These are phyloP conservation scores for Nectriaceae sp. DNA, from an alignment of 2,329 filamentous ascomycete species.

Conservation along the genomic window DNA sequence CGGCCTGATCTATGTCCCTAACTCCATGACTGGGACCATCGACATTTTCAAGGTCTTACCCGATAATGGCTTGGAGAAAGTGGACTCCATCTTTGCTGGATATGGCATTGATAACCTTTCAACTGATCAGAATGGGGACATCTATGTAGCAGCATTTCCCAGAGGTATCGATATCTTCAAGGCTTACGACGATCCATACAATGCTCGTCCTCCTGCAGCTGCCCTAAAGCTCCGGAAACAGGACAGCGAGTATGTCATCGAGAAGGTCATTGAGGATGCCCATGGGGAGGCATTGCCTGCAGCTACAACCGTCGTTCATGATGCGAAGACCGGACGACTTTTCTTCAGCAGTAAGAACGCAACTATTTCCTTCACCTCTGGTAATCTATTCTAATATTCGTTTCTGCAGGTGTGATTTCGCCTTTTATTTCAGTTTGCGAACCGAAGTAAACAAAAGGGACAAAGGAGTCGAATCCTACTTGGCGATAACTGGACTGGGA, in stretches of 20 bases:
- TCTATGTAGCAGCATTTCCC: slow-evolving; percentile 21
- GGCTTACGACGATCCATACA: slow-evolving; percentile 16
- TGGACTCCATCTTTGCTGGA: slow-evolving; percentile 7
- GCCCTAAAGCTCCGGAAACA: slow-evolving; percentile 12
- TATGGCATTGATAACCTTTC: slow-evolving; percentile 25
- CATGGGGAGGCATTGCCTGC: slow-evolving; percentile 19
- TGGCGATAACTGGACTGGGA: too few species aligned
- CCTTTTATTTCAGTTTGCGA: slow-evolving; percentile 25
- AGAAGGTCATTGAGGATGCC: slow-evolving; percentile 25
- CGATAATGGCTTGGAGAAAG: slow-evolving; percentile 8
- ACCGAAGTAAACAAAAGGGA: too few species aligned
- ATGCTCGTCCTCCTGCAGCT: slow-evolving; percentile 7
- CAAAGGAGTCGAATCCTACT: too few species aligned
- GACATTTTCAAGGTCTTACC: slow-evolving; percentile 12
- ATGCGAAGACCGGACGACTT: slow-evolving; percentile 21
- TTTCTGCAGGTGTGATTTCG: slow-evolving; percentile 20
- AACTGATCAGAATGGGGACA: slow-evolving; percentile 19
- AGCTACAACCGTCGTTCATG: slow-evolving; percentile 25
- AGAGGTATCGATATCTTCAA: slow-evolving; percentile 11
- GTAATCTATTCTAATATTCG: rapidly evolving
- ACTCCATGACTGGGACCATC: slow-evolving; percentile 22
- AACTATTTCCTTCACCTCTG: neutral
- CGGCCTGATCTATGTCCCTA: slow-evolving; percentile 34
- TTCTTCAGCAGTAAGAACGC: slow-evolving; percentile 25
- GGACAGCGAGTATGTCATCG: slow-evolving; percentile 10